Conservation (phyloP, 352 stramenopile species). For the Phytophthora fragariae region DNA sequence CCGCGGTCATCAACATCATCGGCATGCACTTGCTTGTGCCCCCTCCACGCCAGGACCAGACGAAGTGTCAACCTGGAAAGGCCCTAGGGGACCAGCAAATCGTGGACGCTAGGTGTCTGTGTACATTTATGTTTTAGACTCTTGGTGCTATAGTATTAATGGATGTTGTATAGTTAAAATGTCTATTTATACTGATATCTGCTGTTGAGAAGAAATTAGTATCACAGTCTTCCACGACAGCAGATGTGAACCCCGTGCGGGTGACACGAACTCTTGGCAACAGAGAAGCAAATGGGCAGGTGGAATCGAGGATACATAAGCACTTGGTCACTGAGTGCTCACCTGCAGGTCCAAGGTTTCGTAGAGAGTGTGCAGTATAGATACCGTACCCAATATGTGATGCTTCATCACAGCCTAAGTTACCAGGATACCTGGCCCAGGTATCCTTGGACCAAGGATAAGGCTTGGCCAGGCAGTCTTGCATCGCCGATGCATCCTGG, state of each 20-base stretch:
- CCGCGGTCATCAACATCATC: constrained; percentile 13
- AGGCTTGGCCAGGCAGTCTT: not conserved
- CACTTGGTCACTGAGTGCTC: not conserved
- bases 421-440: no score
- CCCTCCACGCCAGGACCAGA: constrained; percentile 13
- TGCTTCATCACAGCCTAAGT: not conserved
- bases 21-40: not conserved
- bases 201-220: not conserved
- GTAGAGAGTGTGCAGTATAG: not conserved
- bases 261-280: not conserved
- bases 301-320: not conserved
- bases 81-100: constrained; percentile 24
- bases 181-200: not conserved
- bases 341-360: not conserved
- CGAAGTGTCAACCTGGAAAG: constrained; percentile 4
- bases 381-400: not conserved
- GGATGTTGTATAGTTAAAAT: not conserved
- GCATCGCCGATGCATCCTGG: not conserved
- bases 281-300: not conserved
- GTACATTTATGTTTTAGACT: not conserved
- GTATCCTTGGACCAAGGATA: no score
- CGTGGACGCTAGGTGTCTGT: not conserved
- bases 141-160: not conserved
- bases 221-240: not conserved
- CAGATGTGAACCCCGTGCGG: not conserved